Evolutionary conservation across 345 rosid species (phyloP), one percentile per base, ranked within the genome.

Genomic region (Adansonia digitata): DNA sequence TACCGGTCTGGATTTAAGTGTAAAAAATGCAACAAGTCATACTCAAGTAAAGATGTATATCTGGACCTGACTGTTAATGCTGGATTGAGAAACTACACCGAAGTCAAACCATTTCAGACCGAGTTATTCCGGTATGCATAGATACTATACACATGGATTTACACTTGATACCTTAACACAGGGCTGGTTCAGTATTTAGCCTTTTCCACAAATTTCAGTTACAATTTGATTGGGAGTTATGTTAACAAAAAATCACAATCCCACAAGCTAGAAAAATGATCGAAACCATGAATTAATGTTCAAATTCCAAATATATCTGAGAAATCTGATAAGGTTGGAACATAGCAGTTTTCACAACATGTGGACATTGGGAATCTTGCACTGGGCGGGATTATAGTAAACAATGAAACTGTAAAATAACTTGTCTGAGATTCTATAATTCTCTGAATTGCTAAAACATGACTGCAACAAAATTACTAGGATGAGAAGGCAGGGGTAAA

Each of bases 1-100:
- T 92, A 90, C 76, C 85, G 97, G 78, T 92, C 99, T 27, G 97
- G 97, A 70, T 95, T 95, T 81, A 93, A 90, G 84, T 92, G 99
- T 77, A 74, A 81, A 74, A 85, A 77, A n/a, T 95, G 98, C 85
- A 78, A 81, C 77, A 95, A 87, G 77, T 83, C 98, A 26, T 93
- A 85, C 78, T 88, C 98, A 35, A 95, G 97, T 82, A 95, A 90
- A 84, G 92, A 88, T 65, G 86, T 77, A 31, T 93, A 81, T 82
- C 84, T 93, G 77, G 98, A 93, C 79, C 89, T 95, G 39, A 95
- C 99, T 34, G 83, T 95, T 64, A 84, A 89, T 79, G 84, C 94
- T 66, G 93, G 89, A 70, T 73, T 91, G 81, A 86, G 85, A 79
- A 78, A 87, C 56, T 94, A 80, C 77, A 77, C 76, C 27, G 98